Base-by-base conservation (phyloP, 306 rosid species). In the Cucumis hystrix region DNA sequence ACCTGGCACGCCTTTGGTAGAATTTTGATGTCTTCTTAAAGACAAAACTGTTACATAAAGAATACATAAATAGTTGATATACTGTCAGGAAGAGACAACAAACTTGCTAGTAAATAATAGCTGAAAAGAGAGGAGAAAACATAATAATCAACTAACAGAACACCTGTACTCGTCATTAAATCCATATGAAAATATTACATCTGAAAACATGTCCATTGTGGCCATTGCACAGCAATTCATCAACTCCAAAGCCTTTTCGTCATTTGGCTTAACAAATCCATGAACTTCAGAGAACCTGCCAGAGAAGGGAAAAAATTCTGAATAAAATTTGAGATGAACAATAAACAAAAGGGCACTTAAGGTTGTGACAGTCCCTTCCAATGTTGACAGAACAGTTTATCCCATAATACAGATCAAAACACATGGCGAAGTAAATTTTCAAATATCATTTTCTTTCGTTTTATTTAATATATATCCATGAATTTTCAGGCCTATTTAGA, bases 21-120 rank as follows among this genome's bases (percentile, higher is more conserved):
- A 91, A 90, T 79, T 79, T 87, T 75, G 98, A 81, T 3, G 87
- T 83, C 87, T 86, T 93, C 89, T 87, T 93, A 81, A 90, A 85
- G 39, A 88, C 83, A 84, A 91, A 91, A 73, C 90, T 88, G 82
- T 74, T 82, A 63, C 59, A 56, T 68, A 76, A 61, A 51, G 33
- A 59, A 68, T 68, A 11, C 12, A 45, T 68, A 35, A 20, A 21
- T 68, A 23, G 6, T 21, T 41, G 13, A 7, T 20, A 58, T 74
- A 35, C 55, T 37, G 49, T 41, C n/a, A 55, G 21, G 59, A 18
- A 77, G 35, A 41, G 21, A 23, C 60, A 49, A 25, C 14, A 72
- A 51, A 49, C 56, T 65, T 6, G 35, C 49, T 45, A 45, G 13
- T 12, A 41, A 25, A 45, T 70, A 70, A 45, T 70, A 70, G 78